Evolutionary conservation across 2,329 filamentous ascomycete genomes (phyloP), one percentile per base, ranked within the genome.

Genomic region (Trichoderma cornu-damae): DNA sequence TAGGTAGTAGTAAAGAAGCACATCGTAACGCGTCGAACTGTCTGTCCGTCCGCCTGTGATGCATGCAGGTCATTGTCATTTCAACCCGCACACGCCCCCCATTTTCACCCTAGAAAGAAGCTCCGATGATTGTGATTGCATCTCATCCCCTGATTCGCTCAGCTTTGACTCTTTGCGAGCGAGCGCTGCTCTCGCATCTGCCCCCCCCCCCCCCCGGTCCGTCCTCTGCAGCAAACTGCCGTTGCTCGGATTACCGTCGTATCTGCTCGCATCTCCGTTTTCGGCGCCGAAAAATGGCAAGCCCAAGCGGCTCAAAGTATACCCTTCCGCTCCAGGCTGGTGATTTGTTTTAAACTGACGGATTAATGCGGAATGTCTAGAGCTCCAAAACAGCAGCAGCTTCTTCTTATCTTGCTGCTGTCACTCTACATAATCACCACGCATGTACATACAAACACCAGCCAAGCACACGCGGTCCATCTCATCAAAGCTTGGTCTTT

Each of bases 181-280:
- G 22, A 26, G 30, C 51, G 42, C 42, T 42, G 24, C n/a, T 42
- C 35, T 22, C 37, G 26, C 24, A 51, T 51, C 11, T 22, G 24
- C 22, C 35, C 18, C 48, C 20, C 22, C 46, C 24, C 22, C 14
- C 12, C 26, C 14, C 12, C 54, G 30, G 18, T 48, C 48, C 38
- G 40, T 14, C 42, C 43, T 44, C 32, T 24, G 35, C 37, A 34
- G 32, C n/a, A 48, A 35, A 34, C 14, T 42, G n/a, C n/a, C n/a
- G n/a, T n/a, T n/a, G 38, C 53, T 59, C 57, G 57, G 57, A 7
- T 44, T 40, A 55, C 47, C 46, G 24, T 24, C 51, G 44, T 57
- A 50, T 56, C 57, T 38, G 47, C 38, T 55, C 43, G 35, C 46
- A 57, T 49, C 28, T 43, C 40, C 51, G 51, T 35, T 9, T 26